Base-by-base conservation (phyloP, 495 filamentous ascomycete genomes). In the Penicillium flavigenum region DNA sequence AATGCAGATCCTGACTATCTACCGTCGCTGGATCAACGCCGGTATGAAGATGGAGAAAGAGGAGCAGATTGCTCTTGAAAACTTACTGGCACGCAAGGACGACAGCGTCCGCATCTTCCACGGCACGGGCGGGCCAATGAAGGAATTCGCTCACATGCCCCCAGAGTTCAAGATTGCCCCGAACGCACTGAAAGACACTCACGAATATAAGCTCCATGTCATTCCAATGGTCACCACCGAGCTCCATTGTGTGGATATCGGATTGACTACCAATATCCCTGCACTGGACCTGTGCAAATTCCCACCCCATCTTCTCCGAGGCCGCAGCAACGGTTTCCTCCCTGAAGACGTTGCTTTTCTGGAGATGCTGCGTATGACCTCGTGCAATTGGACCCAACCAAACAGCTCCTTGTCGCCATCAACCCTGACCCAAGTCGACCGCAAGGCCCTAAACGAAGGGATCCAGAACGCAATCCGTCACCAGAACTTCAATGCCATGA, bases 361-460 rank as follows among this genome's bases (percentile, higher is more conserved):
- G 5, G 76, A 79, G 57, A 63, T 68, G 47, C 56, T 77, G 51
- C 73, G 75, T n/a, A 17, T 69, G 10, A 65, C 63, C 38, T 66
- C 65, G 38, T 59, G 61, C 9, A 65, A 69, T 50, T 68, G 59
- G 42, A 27, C 42, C 16, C 47, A 51, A 2, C 8, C 2, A 22
- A 39, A 44, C 1, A 10, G 8, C 8, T 2, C 2, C 9, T 11
- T 45, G 4, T n/a, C 29, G 9, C 45, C 48, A 1, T 17, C 22
- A 2, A 51, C 59, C 29, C 16, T 6, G 1, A 58, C 60, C 1
- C 8, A 24, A 0, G 24, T 78, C 29, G 61, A 73, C 16, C 70
- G 69, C 4, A 59, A 51, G 14, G 63, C 66, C 1, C 49, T 76
- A 6, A 70, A 78, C 24, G 47, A 69, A n/a, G 76, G 76, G 9